phyloP scores from a whole-genome alignment of 495 filamentous ascomycete species.

The Penicillium desertorum region DNA sequence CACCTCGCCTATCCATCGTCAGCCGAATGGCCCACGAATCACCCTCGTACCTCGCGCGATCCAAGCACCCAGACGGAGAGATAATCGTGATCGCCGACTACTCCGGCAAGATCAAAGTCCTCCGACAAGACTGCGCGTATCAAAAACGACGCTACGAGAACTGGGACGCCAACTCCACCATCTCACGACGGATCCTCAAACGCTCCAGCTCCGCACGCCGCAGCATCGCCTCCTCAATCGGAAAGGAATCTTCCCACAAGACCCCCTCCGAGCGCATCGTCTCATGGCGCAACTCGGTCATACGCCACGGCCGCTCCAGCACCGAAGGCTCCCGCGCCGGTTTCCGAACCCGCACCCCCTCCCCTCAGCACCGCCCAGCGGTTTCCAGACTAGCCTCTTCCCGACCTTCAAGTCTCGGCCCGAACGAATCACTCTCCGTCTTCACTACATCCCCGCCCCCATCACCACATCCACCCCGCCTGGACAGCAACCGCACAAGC shows the following conservation, averaged over 20 bases:
- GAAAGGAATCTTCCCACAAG: constrained; percentile 50
- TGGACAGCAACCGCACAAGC: constrained; percentile 28
- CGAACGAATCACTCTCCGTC: constrained; percentile 33
- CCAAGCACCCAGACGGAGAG: constrained; percentile 76
- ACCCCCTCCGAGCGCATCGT: constrained; percentile 81
- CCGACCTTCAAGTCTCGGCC: constrained; percentile 26
- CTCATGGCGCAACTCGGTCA: constrained; percentile 79
- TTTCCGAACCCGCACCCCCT: constrained; percentile 51
- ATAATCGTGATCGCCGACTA: constrained; percentile 93
- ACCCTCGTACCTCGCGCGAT: constrained; percentile 70
- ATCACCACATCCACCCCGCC: constrained; percentile 35
- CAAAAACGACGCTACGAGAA: constrained; percentile 54
- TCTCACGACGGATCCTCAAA: constrained; percentile 72
- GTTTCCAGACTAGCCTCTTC: constrained; percentile 23
- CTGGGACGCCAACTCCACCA: constrained; percentile 63
- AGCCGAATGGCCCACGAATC: constrained; percentile 58
- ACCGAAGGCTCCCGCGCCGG: constrained; percentile 49
- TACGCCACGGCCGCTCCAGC: constrained; percentile 56
- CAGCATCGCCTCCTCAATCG: constrained; percentile 50
- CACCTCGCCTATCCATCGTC: constrained; percentile 41
- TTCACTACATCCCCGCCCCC: constrained; percentile 38
- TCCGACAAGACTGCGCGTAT: constrained; percentile 88
- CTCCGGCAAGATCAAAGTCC: constrained; percentile 84
- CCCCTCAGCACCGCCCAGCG: constrained; percentile 43
- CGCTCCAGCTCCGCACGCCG: constrained; percentile 64